Conservation (phyloP, 139 green algal species). For the Chlorella sp. region DNA sequence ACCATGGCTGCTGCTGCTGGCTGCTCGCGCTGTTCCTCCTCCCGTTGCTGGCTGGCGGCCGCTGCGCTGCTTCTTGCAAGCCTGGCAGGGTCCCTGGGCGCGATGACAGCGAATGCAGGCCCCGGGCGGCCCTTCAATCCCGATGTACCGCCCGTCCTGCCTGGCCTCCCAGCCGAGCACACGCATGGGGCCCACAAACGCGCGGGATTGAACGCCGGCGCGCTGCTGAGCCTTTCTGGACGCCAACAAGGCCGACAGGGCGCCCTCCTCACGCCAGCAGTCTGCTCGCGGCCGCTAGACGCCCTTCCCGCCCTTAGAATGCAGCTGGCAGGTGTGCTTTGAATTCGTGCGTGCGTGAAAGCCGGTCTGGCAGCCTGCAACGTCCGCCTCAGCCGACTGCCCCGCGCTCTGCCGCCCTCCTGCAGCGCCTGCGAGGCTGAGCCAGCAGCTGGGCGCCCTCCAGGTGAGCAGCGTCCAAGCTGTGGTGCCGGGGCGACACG, state of each 20-base stretch:
- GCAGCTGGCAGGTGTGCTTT: neutral
- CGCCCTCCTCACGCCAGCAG: no score
- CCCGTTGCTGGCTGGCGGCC: neutral
- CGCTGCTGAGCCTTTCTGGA: no score
- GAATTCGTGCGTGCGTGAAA: neutral
- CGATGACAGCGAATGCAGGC: no score
- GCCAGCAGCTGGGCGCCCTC: constrained; percentile 16
- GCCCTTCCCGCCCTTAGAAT: neutral
- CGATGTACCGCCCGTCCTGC: no score
- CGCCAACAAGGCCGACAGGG: no score
- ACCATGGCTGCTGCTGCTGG: neutral
- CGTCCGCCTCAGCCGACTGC: neutral
- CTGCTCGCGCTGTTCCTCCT: neutral
- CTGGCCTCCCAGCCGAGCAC: no score
- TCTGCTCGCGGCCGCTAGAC: no score
- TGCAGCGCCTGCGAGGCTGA: constrained; percentile 24
- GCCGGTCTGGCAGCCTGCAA: neutral
- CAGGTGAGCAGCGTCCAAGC: constrained; percentile 3
- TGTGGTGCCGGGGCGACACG: neutral
- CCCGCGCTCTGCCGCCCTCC: neutral
- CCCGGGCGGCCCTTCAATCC: no score
- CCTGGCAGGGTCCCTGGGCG: no score
- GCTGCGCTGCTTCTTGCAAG: no score
- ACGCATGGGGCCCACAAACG: no score
- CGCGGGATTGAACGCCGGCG: no score